These are phyloP conservation scores for Calonectria hongkongensis DNA, from an alignment of 2,329 filamentous ascomycete genomes.

Conservation along the genomic window DNA sequence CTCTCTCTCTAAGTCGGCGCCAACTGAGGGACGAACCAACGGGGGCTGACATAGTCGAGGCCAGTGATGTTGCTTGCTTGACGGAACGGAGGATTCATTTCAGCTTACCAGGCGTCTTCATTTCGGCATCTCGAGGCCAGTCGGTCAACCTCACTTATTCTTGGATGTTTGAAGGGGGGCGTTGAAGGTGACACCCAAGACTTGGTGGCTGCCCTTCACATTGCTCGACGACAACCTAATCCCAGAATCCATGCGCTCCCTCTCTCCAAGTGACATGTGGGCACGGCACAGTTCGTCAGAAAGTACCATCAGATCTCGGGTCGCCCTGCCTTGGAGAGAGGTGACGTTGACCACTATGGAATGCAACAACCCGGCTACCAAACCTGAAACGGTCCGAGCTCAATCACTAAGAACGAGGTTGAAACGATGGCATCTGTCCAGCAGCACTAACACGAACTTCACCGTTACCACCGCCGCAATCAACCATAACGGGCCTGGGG, in stretches of 20 bases:
- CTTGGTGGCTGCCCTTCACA: neutral
- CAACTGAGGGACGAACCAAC: conserved; percentile 34
- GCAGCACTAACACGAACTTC: conserved; percentile 24
- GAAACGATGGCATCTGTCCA: conserved; percentile 38
- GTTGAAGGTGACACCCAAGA: conserved; percentile 1
- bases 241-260: neutral
- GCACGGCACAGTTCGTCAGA: conserved; percentile 19
- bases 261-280: conserved; percentile 1
- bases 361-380: conserved; percentile 27
- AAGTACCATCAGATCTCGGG: conserved; percentile 31
- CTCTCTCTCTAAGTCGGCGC: conserved; percentile 35
- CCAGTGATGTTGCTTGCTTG: conserved; percentile 2
- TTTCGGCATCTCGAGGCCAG: neutral
- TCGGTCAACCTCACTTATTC: neutral
- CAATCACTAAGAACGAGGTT: conserved; percentile 25
- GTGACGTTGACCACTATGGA: conserved; percentile 16
- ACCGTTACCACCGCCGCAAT: conserved; percentile 37
- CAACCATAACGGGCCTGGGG: conserved; percentile 17
- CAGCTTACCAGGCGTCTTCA: conserved; percentile 8
- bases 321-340: conserved; percentile 25
- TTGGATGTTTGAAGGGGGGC: neutral
- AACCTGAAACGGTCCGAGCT: conserved; percentile 40
- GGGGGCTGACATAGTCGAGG: conserved; percentile 26
- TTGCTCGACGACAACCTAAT: conserved; percentile 4
- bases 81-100: conserved; percentile 1